phyloP scores from a whole-genome alignment of 169 alveolate species.

The Cytauxzoon felis region DNA sequence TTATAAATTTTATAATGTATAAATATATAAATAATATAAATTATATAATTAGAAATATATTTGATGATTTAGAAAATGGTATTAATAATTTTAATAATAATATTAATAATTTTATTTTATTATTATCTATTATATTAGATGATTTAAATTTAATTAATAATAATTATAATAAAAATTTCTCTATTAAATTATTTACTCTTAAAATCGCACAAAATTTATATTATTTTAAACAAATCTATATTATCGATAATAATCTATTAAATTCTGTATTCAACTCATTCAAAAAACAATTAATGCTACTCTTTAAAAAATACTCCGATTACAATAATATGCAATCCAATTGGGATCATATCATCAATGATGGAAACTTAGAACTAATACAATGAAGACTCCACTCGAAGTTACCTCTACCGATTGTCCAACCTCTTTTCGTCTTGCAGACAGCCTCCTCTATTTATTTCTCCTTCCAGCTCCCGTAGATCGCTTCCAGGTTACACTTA shows the following conservation, averaged over 20 bases:
- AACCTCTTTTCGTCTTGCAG: too few relatives aligned
- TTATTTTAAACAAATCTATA: background rate
- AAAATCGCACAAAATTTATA: slow-evolving; percentile 32
- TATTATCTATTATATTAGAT: background rate
- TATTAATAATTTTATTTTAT: slow-evolving; percentile 13
- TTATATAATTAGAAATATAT: slow-evolving; percentile 10
- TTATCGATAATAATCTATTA: slow-evolving; percentile 2
- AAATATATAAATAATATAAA: slow-evolving; percentile 13
- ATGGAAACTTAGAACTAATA: too few relatives aligned
- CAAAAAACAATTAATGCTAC: slow-evolving; percentile 30
- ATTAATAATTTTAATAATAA: background rate
- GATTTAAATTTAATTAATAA: background rate
- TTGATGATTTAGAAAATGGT: slow-evolving; percentile 25
- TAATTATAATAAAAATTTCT: slow-evolving; percentile 34
- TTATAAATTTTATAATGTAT: slow-evolving; percentile 36
- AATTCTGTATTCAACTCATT: slow-evolving; percentile 4
- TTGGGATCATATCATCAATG: slow-evolving; percentile 18
- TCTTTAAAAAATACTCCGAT: slow-evolving; percentile 40
- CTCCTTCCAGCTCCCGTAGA: too few relatives aligned
- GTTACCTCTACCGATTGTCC: too few relatives aligned
- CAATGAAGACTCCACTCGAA: too few relatives aligned
- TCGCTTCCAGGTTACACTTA: too few relatives aligned
- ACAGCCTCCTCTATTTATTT: too few relatives aligned
- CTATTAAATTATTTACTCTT: slow-evolving; percentile 48
- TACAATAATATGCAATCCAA: slow-evolving; percentile 32